A percentile compares a stretch with the other conserved stretches of the same genome.
Conservation (phyloP, 495 filamentous ascomycete species). For the Talaromyces borbonicus region DNA sequence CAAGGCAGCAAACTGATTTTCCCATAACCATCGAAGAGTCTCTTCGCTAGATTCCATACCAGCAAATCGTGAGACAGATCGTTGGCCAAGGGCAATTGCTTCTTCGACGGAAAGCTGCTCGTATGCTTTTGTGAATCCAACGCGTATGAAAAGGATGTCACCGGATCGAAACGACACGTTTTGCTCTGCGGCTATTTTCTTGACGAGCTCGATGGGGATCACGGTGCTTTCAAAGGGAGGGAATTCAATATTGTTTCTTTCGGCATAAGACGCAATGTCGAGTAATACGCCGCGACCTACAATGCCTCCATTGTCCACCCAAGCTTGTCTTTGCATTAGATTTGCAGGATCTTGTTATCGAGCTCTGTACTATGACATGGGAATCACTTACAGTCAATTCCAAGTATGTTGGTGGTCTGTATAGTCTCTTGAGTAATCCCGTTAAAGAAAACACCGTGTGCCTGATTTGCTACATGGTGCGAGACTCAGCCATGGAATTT, state of each 20-base stretch:
- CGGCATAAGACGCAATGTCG: constrained; percentile 44
- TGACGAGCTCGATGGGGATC: constrained; percentile 33
- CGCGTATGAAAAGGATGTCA: constrained; percentile 48
- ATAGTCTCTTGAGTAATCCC: constrained; percentile 49
- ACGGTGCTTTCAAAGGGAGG: constrained; percentile 27
- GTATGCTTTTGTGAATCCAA: constrained; percentile 38
- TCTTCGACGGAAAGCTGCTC: constrained; percentile 21
- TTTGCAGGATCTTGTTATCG: not conserved
- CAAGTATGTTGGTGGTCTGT: constrained; percentile 28
- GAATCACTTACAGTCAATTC: constrained; percentile 32
- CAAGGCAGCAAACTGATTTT: constrained; percentile 40
- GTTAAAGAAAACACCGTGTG: constrained; percentile 48
- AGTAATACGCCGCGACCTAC: constrained; percentile 49
- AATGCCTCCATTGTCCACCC: constrained; percentile 38
- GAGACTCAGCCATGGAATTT: not conserved
- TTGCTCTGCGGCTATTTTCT: constrained; percentile 25
- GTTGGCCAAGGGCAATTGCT: constrained; percentile 18
- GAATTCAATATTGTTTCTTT: constrained; percentile 23
- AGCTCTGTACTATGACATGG: no score
- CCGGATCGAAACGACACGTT: constrained; percentile 28
- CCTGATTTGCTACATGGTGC: constrained; percentile 33
- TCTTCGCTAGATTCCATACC: constrained; percentile 36
- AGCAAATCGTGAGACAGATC: constrained; percentile 21
- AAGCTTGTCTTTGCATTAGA: constrained; percentile 16
- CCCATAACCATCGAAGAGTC: constrained; percentile 40